A percentile compares a stretch with the other conserved stretches of the same genome.
Evolutionary conservation across 139 green algal genomes (phyloP).

Genomic region (Coelastrella sp.): DNA sequence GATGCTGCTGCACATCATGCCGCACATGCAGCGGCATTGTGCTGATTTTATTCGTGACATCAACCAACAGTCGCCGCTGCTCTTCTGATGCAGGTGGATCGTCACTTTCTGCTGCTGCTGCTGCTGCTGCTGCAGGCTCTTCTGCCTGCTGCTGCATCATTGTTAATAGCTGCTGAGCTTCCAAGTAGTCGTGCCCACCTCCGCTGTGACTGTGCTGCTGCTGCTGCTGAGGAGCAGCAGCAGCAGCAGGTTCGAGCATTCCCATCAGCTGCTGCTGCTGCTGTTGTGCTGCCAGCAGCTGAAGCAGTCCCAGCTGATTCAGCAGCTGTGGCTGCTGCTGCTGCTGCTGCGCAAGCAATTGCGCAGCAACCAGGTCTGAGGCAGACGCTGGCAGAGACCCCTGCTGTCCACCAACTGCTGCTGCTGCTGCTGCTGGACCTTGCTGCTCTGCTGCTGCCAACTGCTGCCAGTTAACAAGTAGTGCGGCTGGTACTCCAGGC

Average conservation of each 20-base stretch:
- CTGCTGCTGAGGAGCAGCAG: not conserved
- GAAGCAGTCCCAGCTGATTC: not conserved
- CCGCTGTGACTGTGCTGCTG: constrained; percentile 12
- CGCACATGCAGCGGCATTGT: not conserved
- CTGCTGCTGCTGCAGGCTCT: not conserved
- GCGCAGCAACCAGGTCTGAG: not conserved
- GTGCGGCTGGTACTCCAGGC: not conserved
- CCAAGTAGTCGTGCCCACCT: not conserved
- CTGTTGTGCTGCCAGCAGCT: constrained; percentile 8
- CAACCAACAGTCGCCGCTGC: constrained; percentile 6
- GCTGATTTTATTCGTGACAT: not conserved
- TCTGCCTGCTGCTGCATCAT: constrained; percentile 11
- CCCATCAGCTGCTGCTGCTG: constrained; percentile 29
- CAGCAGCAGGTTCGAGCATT: not conserved
- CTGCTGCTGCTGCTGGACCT: not conserved
- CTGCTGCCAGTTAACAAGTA: not conserved
- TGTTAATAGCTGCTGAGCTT: constrained; percentile 20
- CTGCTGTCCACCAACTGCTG: not conserved
- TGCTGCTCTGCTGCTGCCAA: not conserved
- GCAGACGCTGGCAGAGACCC: not conserved
- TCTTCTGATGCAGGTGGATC: not conserved
- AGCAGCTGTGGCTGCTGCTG: constrained; percentile 27
- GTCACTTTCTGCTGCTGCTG: not conserved
- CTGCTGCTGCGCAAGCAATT: not conserved
- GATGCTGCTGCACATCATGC: constrained; percentile 39